Base-by-base conservation (phyloP, 257 asterid genomes). In the Paraleonurus japonicus region DNA sequence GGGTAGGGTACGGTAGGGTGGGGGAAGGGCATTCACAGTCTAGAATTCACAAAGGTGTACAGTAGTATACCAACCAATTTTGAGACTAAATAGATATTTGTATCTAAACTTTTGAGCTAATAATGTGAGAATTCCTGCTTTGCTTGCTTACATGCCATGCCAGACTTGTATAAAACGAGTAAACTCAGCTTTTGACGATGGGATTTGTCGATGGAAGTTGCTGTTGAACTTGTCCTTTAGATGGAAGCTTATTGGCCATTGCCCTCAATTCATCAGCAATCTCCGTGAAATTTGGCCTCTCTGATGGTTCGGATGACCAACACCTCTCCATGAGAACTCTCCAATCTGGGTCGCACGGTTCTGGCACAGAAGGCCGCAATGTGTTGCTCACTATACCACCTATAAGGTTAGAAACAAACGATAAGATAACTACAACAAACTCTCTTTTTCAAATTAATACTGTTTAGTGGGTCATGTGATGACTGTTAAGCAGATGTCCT, bases 361-460 rank as follows among this genome's bases (percentile, higher is more conserved):
- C 98, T 0, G 97, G 98, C 61, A 92, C 92, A 2, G 83, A 82
- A 4, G 99, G 98, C 8, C 99, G 93, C 85, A 95, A 68, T 0
- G 98, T 89, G 79, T 95, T 95, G 90, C 86, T 92, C 81, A 95
- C 98, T 7, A 95, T 95, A 54, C 99, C 99, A 35, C 99, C 99
- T 95, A 75, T 33, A 48, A 39, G 37, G 26, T 17, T 57, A 7
- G 26, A 12, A 13, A 69, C 12, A 1, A 61, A 61, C 28, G 51
- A 66, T 61, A 39, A 45, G 62, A 30, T 11, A 30, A 55, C 11
- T 51, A 13, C 15, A 3, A 15, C 51, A 15, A 41, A 13, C 48
- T 33, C 39, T 33, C 10, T 33, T 33, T 10, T 33, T 33, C 10
- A 33, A 33, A 33, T 1, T 35, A 8, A 7, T 35, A 35, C 43